Percentiles rank a stretch among this genome's conserved stretches.
Evolutionary conservation across 192 early-diverging fungal genomes (phyloP).

Genomic region (Allomyces macrogynus): DNA sequence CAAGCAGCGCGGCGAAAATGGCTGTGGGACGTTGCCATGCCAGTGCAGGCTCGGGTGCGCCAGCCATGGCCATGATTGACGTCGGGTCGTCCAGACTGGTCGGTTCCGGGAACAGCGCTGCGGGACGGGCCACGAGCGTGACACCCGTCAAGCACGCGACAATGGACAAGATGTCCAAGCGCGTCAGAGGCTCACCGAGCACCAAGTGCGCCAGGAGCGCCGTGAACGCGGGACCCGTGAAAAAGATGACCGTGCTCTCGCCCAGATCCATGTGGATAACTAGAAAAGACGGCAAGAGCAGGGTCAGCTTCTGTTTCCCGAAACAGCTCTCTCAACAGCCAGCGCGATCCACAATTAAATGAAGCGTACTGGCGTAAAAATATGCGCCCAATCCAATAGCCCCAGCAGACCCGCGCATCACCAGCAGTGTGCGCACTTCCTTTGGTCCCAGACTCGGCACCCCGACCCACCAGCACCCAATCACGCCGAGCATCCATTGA

Average conservation of each 20-base stretch:
- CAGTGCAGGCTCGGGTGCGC: no score
- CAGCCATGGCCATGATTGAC: background rate
- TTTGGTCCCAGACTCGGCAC: conserved; percentile 33
- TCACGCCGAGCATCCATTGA: conserved; percentile 34
- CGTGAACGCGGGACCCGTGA: conserved; percentile 55
- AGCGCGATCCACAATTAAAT: conserved; percentile 53
- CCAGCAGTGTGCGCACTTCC: conserved; percentile 25
- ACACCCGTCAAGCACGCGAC: conserved; percentile 38
- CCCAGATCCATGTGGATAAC: background rate
- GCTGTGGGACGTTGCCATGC: conserved; percentile 5
- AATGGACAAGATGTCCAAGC: conserved; percentile 30
- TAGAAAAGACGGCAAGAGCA: background rate
- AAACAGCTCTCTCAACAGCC: conserved; percentile 7
- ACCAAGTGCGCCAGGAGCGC: conserved; percentile 38
- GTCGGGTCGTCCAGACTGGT: conserved; percentile 3
- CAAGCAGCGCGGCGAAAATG: conserved; percentile 25
- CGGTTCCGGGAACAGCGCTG: conserved; percentile 15
- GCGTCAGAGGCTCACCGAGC: conserved; percentile 40
- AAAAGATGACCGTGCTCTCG: conserved; percentile 34
- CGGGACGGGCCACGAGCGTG: conserved; percentile 34
- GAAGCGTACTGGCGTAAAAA: conserved; percentile 45
- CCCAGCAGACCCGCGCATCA: conserved; percentile 41
- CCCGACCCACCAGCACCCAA: conserved; percentile 24
- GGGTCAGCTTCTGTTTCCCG: background rate
- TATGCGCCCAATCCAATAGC: conserved; percentile 43